Conservation (phyloP, 176 grass and related monocot species). For the Phragmites australis region DNA sequence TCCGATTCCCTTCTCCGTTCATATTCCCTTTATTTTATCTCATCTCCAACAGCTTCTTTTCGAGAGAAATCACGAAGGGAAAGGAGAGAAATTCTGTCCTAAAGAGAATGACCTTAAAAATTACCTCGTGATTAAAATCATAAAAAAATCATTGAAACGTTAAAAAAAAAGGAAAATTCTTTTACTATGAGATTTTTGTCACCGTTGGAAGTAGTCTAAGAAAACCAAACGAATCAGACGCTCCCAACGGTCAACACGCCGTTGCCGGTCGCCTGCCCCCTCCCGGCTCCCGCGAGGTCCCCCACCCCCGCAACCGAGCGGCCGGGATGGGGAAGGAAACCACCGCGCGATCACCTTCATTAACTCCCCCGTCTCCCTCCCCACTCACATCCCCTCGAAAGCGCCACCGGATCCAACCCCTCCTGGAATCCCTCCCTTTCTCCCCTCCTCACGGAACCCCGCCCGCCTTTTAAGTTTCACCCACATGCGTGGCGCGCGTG, state of each 20-base stretch:
- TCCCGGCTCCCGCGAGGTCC: slow-evolving; percentile 12
- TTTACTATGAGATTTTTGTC: too few relatives aligned
- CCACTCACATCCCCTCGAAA: slow-evolving; percentile 31
- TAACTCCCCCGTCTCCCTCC: slow-evolving; percentile 7
- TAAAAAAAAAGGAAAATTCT: not conserved
- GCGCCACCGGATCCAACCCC: slow-evolving; percentile 44
- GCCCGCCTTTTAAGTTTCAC: not conserved
- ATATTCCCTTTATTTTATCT: too few relatives aligned
- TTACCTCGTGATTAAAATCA: too few relatives aligned
- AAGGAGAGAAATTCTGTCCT: too few relatives aligned
- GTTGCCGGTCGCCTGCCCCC: not conserved
- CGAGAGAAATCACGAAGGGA: too few relatives aligned
- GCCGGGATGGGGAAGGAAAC: not conserved
- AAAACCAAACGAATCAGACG: not conserved
- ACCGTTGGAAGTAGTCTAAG: too few relatives aligned
- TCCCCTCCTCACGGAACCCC: slow-evolving; percentile 28
- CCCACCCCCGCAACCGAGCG: not conserved
- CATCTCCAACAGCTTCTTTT: too few relatives aligned
- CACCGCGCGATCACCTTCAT: slow-evolving; percentile 35
- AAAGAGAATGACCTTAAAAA: too few relatives aligned
- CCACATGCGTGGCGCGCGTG: slow-evolving; percentile 19
- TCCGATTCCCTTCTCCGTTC: too few relatives aligned
- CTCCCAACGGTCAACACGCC: slow-evolving; percentile 39
- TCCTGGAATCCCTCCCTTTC: slow-evolving; percentile 31
- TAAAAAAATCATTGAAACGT: too few relatives aligned